A percentile compares a stretch with the other conserved stretches of the same genome.
Evolutionary conservation across 2,329 filamentous ascomycete species (phyloP).

Genomic region (Ceratocystis albifundus): DNA sequence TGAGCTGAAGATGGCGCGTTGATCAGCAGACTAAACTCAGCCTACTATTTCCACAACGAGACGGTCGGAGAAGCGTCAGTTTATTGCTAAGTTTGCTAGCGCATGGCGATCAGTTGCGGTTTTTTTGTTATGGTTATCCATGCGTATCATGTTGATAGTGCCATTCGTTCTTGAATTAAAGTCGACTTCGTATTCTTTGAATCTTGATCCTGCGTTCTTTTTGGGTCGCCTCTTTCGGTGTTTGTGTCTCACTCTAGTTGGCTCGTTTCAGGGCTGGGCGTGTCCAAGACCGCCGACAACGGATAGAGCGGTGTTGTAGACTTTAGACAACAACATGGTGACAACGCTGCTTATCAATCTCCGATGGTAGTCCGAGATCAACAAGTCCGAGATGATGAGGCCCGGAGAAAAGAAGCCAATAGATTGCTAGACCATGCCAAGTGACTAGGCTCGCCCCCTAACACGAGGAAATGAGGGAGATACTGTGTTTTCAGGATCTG

Average conservation of each 20-base stretch:
- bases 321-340: not conserved
- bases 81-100: not conserved
- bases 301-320: not conserved
- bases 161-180: not conserved
- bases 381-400: not conserved
- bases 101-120: no score
- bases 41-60: not conserved
- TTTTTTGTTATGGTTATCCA: no score
- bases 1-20: no score
- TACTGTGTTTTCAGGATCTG: slow-evolving; percentile 12
- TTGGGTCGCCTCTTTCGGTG: not conserved
- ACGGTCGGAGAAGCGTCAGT: not conserved
- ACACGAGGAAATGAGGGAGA: not conserved
- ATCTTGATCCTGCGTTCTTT: no score
- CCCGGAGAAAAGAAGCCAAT: not conserved
- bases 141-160: no score
- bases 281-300: not conserved
- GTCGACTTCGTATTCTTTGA: not conserved
- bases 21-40: not conserved
- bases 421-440: not conserved
- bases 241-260: not conserved
- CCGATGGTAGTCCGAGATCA: slow-evolving; percentile 1
- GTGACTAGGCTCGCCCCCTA: not conserved
- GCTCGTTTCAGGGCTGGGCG: not conserved
- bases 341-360: slow-evolving; percentile 6